Evolutionary conservation across 139 green algal genomes (phyloP).

Genomic region (Deuterostichococcus epilithicus): DNA sequence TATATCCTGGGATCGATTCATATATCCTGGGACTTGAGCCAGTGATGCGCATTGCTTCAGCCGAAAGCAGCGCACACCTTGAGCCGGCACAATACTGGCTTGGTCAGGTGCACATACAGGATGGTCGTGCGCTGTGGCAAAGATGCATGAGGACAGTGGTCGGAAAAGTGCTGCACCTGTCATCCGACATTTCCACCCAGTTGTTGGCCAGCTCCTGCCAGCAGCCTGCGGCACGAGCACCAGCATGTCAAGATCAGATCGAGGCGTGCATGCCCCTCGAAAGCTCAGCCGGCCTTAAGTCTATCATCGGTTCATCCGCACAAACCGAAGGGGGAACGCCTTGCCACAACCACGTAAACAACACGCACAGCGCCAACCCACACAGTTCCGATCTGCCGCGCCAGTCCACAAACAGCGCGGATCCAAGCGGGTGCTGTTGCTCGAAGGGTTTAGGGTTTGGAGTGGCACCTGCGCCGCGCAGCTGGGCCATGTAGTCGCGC

Average conservation of each 20-base stretch:
- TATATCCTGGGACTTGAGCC: no score
- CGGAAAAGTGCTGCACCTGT: constrained; percentile 2
- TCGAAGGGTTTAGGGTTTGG: no score
- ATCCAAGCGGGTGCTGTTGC: no score
- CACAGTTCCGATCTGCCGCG: no score
- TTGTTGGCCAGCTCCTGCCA: constrained; percentile 8
- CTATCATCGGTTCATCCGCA: not conserved
- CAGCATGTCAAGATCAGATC: constrained; percentile 5
- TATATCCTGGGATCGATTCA: no score
- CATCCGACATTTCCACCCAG: constrained; percentile 12
- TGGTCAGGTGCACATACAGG: not conserved
- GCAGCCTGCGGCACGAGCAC: not conserved
- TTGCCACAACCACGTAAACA: no score
- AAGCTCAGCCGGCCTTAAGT: not conserved
- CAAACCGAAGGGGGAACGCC: no score
- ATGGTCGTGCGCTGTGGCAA: not conserved
- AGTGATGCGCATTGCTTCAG: not conserved
- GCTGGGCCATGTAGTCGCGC: constrained; percentile 9
- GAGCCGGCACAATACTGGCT: no score
- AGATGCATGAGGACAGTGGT: not conserved
- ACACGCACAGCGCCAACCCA: no score
- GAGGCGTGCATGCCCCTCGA: not conserved
- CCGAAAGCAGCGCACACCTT: not conserved
- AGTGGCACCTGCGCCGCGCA: not conserved
- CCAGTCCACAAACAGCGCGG: no score